Evolutionary conservation across 2,329 filamentous ascomycete species (phyloP).

Genomic region (Verticillium nubilum): DNA sequence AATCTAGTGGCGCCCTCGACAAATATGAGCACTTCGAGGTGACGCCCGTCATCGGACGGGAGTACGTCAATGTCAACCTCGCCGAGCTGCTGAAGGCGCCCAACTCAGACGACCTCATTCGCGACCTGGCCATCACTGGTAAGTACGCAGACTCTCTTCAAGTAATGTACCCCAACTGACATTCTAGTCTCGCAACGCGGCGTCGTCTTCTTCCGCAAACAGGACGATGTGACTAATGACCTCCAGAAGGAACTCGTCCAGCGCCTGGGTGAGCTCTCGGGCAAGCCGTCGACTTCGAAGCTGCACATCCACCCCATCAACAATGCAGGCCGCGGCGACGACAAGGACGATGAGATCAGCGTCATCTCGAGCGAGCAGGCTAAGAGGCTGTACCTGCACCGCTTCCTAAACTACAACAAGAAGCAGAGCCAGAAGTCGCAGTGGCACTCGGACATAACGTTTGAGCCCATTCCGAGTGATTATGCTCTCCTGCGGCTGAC

Average conservation of each 20-base stretch:
- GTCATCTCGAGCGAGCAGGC: conserved; percentile 54
- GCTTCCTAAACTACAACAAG: conserved; percentile 28
- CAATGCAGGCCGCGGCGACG: conserved; percentile 45
- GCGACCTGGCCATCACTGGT: conserved; percentile 65
- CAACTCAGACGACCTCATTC: conserved; percentile 57
- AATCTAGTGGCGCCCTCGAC: conserved; percentile 45
- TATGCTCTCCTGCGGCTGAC: conserved; percentile 53
- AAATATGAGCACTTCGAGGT: conserved; percentile 50
- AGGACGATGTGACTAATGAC: conserved; percentile 54
- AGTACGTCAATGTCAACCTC: conserved; percentile 54
- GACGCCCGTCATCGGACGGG: conserved; percentile 57
- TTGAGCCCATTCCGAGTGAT: conserved; percentile 58
- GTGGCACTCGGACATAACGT: conserved; percentile 62
- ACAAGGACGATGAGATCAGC: conserved; percentile 55
- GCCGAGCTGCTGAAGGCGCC: conserved; percentile 55
- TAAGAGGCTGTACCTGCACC: conserved; percentile 41
- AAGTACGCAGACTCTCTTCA: conserved; percentile 12
- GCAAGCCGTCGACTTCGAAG: conserved; percentile 48
- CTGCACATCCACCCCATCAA: conserved; percentile 57
- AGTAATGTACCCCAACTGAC: background rate
- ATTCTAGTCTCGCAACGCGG: conserved; percentile 58
- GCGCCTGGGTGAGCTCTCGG: conserved; percentile 51
- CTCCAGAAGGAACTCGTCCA: conserved; percentile 62
- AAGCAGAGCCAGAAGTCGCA: conserved; percentile 39
- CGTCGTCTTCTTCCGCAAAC: conserved; percentile 65